Base-by-base conservation (phyloP, 768 basidiomycete genomes). In the Leccinum pellstonianum region DNA sequence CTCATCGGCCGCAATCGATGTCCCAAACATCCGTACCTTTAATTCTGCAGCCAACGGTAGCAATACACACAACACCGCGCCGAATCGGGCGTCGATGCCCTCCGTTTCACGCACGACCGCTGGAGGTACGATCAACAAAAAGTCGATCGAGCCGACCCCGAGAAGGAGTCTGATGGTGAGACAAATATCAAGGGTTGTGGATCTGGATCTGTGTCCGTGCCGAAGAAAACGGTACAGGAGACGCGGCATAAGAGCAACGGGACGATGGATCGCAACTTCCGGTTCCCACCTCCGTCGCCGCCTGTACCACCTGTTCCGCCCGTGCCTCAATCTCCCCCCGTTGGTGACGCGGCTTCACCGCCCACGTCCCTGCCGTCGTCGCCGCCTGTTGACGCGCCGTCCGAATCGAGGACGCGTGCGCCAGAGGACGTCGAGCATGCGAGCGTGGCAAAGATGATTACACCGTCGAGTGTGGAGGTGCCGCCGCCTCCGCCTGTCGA, bases 401-500 rank as follows among this genome's bases (percentile, higher is more conserved):
- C 75, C 38, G 62, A 66, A 21, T 48, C 70, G 31, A 65, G 68
- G 11, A 46, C 59, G 0, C 64, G 33, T 33, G 57, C 41, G n/a
- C 48, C 52, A 43, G 41, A 10, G 11, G 56, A 63, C 4, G n/a
- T 38, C 7, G 65, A 66, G 48, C 58, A 23, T 23, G 49, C 43
- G 27, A 53, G 56, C 29, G 60, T 53, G 4, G 66, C 74, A 5
- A 70, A 63, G 25, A 74, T 86, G 4, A 76, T 87, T 23, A 79
- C 83, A 19, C 85, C 87, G 2, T 80, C 84, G 23, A 85, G 77
- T 55, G 86, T 89, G 12, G 89, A 92, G 68, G 86, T 92, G 6
- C 90, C 89, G 4, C 86, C 90, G 0, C 91, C 91, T 4, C 89
- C 90, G 25, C 88, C 88, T 1, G 80, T 90, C 14, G 87, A 89